Percentiles rank a stretch among this genome's conserved stretches.
Evolutionary conservation across 192 early-diverging fungal genomes (phyloP).

Genomic region (Rhizoclosmatium sp.): DNA sequence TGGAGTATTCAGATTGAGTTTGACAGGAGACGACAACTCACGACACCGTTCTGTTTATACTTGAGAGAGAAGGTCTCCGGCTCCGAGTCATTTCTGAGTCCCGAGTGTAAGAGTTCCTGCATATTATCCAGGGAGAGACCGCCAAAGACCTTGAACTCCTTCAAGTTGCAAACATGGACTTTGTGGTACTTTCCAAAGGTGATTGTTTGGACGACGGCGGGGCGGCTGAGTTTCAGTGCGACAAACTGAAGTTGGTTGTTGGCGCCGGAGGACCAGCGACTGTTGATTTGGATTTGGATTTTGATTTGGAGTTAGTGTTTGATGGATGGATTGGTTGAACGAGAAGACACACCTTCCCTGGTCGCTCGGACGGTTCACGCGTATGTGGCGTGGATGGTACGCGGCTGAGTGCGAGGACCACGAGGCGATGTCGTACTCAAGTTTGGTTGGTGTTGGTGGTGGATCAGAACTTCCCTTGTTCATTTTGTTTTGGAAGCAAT

Average conservation of each 20-base stretch:
- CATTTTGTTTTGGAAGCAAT: not conserved
- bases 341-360: constrained; percentile 65
- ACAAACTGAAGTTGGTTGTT: constrained; percentile 95
- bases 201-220: constrained; percentile 84
- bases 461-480: not conserved
- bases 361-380: constrained; percentile 82
- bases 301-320: too few species aligned
- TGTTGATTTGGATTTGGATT: not conserved
- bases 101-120: constrained; percentile 80
- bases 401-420: constrained; percentile 86
- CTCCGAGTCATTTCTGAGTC: constrained; percentile 70
- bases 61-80: constrained; percentile 87
- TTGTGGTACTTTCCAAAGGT: constrained; percentile 96
- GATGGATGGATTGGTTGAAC: too few species aligned
- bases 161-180: constrained; percentile 94
- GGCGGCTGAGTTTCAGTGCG: constrained; percentile 85
- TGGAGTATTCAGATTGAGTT: not conserved
- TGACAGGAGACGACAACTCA: constrained; percentile 43
- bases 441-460: constrained; percentile 7
- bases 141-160: constrained; percentile 95
- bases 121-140: constrained; percentile 84
- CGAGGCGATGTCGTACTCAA: constrained; percentile 47
- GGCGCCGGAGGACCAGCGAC: constrained; percentile 83
- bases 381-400: constrained; percentile 88
- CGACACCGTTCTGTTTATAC: constrained; percentile 74